phyloP scores from a whole-genome alignment of 768 basidiomycete species.

The Candolleomyces eurysporus region DNA sequence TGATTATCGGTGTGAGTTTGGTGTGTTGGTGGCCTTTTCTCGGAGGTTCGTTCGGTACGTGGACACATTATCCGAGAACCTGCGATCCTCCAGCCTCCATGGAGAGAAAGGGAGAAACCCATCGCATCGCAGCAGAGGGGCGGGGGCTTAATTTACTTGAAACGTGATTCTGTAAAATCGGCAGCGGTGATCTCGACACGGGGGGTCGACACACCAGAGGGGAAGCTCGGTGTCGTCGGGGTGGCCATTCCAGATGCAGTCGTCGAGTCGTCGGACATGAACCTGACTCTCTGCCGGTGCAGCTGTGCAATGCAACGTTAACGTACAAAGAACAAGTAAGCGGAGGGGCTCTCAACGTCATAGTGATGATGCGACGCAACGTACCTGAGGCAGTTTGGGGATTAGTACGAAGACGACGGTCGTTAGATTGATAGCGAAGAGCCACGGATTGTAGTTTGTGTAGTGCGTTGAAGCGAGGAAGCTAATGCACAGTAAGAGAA shows the following conservation, averaged over 20 bases:
- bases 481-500: slow-evolving; percentile 34
- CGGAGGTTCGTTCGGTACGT: background rate
- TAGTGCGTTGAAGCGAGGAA: slow-evolving; percentile 98
- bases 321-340: background rate
- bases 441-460: slow-evolving; percentile 92
- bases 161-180: slow-evolving; percentile 14
- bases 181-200: slow-evolving; percentile 19
- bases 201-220: slow-evolving; percentile 50
- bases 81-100: background rate
- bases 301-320: slow-evolving; percentile 43
- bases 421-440: slow-evolving; percentile 88
- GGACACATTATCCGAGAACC: background rate
- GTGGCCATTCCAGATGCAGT: slow-evolving; percentile 65
- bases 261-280: slow-evolving; percentile 47
- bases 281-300: slow-evolving; percentile 79
- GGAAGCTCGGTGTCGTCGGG: slow-evolving; percentile 58
- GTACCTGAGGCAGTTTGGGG: slow-evolving; percentile 93
- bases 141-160: background rate
- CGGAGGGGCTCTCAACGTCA: slow-evolving; percentile 2
- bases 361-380: slow-evolving; percentile 17
- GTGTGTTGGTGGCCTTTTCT: background rate
- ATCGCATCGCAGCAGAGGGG: slow-evolving; percentile 8
- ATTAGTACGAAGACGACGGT: slow-evolving; percentile 79
- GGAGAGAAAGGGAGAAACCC: too few species aligned
- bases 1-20: too few species aligned